Evolutionary conservation across 2,329 filamentous ascomycete species (phyloP).

Genomic region (Neofusicoccum umdonicola): DNA sequence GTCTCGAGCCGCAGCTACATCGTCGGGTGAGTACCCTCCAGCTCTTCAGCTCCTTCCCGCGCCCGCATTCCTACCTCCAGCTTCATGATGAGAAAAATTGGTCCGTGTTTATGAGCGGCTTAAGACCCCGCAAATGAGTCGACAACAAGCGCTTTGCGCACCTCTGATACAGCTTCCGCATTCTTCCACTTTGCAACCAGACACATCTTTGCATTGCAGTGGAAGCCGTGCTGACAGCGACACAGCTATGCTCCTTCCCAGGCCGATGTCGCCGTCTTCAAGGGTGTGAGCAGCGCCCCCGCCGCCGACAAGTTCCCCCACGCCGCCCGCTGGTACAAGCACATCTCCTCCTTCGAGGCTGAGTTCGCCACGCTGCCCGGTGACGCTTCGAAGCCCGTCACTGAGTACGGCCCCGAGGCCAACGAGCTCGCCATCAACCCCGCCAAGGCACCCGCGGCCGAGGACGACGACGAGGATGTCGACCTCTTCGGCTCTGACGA

Average conservation of each 20-base stretch:
- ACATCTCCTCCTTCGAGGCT: conserved; percentile 87
- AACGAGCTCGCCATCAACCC: conserved; percentile 77
- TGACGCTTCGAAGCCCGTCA: conserved; percentile 85
- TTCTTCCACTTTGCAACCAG: neutral
- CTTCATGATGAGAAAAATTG: conserved; percentile 80
- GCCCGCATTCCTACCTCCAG: conserved; percentile 24
- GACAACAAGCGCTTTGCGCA: conserved; percentile 72
- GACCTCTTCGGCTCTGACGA: conserved; percentile 92
- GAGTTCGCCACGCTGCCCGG: conserved; percentile 90
- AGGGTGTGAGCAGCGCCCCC: conserved; percentile 75
- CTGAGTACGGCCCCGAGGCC: conserved; percentile 84
- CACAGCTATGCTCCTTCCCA: conserved; percentile 70
- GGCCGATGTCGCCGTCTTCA: conserved; percentile 94
- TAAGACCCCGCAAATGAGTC: conserved; percentile 89
- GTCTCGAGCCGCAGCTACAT: conserved; percentile 76
- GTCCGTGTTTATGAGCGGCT: conserved; percentile 95
- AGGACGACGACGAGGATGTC: conserved; percentile 67
- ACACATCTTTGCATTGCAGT: conserved; percentile 8
- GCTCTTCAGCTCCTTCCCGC: conserved; percentile 12
- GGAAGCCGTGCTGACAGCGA: conserved; percentile 27
- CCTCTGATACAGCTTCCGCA: conserved; percentile 58
- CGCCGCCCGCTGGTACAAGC: conserved; percentile 98
- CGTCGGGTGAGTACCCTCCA: conserved; percentile 65
- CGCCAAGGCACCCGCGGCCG: conserved; percentile 72
- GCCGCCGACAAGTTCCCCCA: conserved; percentile 85